Evolutionary conservation across 768 basidiomycete genomes (phyloP), one percentile per base, ranked within the genome.

Genomic region (Lactarius deliciosus): DNA sequence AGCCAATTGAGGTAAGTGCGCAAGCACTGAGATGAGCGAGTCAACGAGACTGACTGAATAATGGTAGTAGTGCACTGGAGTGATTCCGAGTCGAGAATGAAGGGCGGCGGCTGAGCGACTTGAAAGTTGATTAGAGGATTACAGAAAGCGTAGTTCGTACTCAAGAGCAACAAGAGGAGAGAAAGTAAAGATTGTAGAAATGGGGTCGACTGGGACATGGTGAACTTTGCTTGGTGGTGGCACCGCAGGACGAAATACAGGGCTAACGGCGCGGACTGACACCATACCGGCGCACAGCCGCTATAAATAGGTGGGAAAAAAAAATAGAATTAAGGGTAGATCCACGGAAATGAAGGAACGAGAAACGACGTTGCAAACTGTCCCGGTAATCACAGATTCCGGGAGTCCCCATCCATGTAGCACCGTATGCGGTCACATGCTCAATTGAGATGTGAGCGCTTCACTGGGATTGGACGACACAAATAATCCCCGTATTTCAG

Each of bases 51-150:
- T 72, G 68, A 90, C 88, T 87, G 79, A 18, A 92, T 75, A 61
- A 91, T 80, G 75, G 84, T 78, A n/a, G 85, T 76, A 0, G 87
- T 90, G 72, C 91, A 91, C 71, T 85, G 80, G 32, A 38, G 36
- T 18, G 80, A 81, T 71, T 83, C 76, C 57, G 36, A 1, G 36
- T 10, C 36, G 36, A 76, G 74, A 13, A 90, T 88, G n/a, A 91
- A 78, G 3, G 85, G 82, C 15, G 87, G 88, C 5, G 91, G 89
- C 68, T 91, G 86, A 10, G 86, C 79, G 61, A 92, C 88, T 74
- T 91, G 89, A 73, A 92, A 92, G 73, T 85, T 78, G 47, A 82
- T 79, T 22, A 83, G 75, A 15, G 5, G 45, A 47, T 72, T 74
- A 10, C 77, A 73, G n/a, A 57, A 60, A 22, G 69, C 68, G 3